Evolutionary conservation across 2,329 filamentous ascomycete species (phyloP).

Genomic region (Botrytis fabae): DNA sequence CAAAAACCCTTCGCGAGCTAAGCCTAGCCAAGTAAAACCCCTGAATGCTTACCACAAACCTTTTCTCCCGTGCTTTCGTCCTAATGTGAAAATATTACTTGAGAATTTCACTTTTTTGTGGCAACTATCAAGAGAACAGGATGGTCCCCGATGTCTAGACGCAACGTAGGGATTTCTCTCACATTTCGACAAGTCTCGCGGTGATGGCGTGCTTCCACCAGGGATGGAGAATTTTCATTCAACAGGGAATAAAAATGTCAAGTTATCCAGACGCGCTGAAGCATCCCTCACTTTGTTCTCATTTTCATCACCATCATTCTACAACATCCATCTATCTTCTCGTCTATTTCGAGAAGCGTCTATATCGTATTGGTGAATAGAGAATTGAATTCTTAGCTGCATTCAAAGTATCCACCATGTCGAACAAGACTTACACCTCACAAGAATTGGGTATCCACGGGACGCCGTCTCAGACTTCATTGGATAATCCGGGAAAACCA

Average conservation of each 20-base stretch:
- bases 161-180: neutral
- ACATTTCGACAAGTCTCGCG: conserved; percentile 11
- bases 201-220: conserved; percentile 17
- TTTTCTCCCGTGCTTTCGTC: conserved; percentile 5
- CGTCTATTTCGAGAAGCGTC: neutral
- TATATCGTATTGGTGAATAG: conserved; percentile 19
- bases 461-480: conserved; percentile 3
- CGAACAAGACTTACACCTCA: conserved; percentile 2
- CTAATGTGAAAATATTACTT: conserved; percentile 17
- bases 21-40: conserved; percentile 16
- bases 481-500: conserved; percentile 1
- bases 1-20: neutral
- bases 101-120: conserved; percentile 15
- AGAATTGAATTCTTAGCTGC: conserved; percentile 20
- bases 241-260: conserved; percentile 19
- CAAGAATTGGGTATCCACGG: conserved; percentile 10
- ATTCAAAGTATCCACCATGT: conserved; percentile 21
- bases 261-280: neutral
- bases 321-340: conserved; percentile 7
- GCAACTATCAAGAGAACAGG: conserved; percentile 2
- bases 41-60: conserved; percentile 3
- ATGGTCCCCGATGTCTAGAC: conserved; percentile 1
- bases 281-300: neutral
- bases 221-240: neutral
- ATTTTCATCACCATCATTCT: neutral